Evolutionary conservation across 495 filamentous ascomycete species (phyloP).

Genomic region (Trichoderma virens): DNA sequence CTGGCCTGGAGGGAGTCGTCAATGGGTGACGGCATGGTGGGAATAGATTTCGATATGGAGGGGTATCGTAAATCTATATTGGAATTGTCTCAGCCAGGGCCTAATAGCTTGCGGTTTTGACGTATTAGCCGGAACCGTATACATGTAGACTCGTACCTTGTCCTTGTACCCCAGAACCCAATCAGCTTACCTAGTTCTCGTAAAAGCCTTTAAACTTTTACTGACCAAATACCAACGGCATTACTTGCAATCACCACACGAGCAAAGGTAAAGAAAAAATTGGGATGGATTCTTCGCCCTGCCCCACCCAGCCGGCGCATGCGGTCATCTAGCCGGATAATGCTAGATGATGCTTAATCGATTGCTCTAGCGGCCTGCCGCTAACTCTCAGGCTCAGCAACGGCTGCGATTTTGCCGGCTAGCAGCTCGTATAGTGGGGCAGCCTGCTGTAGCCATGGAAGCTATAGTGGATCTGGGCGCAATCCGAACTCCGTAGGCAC

Average conservation of each 20-base stretch:
- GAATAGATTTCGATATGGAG: background rate
- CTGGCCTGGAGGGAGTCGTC: slow-evolving; percentile 35
- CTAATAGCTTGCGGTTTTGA: no score
- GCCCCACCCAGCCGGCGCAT: background rate
- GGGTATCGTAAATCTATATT: background rate
- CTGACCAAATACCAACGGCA: no score
- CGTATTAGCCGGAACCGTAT: no score
- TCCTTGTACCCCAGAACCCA: no score
- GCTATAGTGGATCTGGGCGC: background rate
- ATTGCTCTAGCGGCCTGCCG: slow-evolving; percentile 3
- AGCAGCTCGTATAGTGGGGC: background rate
- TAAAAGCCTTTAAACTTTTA: no score
- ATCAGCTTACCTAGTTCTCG: no score
- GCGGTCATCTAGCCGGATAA: background rate
- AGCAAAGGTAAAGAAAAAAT: background rate
- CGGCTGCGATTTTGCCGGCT: background rate
- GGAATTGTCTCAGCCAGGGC: no score
- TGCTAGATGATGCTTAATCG: background rate
- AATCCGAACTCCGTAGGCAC: background rate
- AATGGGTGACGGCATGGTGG: slow-evolving; percentile 15
- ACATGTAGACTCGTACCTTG: no score
- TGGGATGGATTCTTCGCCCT: background rate
- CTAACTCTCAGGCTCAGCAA: no score
- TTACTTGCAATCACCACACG: no score
- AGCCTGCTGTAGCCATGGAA: background rate